A percentile compares a stretch with the other conserved stretches of the same genome.
Conservation (phyloP, 73 alveolate genomes). For the Paraurostyla sp. region DNA sequence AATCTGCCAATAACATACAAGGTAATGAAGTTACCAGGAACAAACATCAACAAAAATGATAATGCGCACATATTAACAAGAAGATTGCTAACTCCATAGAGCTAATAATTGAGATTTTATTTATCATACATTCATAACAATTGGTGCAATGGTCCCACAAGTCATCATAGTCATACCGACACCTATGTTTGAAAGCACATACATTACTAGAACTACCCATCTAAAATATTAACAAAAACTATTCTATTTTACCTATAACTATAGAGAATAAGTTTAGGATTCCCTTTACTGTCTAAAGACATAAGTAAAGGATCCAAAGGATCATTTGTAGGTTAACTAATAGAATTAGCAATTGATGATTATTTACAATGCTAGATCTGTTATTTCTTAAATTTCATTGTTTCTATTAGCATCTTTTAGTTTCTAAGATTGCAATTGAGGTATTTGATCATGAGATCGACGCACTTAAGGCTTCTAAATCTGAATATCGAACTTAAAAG, state of each 20-base stretch:
- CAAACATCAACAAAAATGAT: not conserved
- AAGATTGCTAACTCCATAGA: not conserved
- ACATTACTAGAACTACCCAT: slow-evolving; percentile 2
- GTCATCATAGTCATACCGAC: slow-evolving; percentile 49
- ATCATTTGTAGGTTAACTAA: not conserved
- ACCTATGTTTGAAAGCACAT: not conserved
- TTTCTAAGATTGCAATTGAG: too few species aligned
- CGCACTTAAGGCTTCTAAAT: too few species aligned
- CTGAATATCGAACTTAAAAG: too few species aligned
- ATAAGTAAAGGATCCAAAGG: slow-evolving; percentile 26
- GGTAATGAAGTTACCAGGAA: slow-evolving; percentile 15
- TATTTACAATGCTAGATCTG: too few species aligned
- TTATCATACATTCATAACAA: not conserved
- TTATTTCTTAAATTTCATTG: too few species aligned
- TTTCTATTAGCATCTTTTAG: too few species aligned
- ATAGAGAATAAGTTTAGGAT: slow-evolving; percentile 44
- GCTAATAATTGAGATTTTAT: not conserved
- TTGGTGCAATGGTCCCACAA: slow-evolving; percentile 16
- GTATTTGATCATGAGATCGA: too few species aligned
- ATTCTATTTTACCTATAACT: slow-evolving; percentile 1
- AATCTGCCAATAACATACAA: not conserved
- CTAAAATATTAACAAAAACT: not conserved
- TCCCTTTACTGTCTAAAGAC: slow-evolving; percentile 54
- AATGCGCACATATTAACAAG: not conserved
- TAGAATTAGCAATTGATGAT: too few species aligned